phyloP scores from a whole-genome alignment of 1,284 basidiomycete species.

The Chalciporus sp. region DNA sequence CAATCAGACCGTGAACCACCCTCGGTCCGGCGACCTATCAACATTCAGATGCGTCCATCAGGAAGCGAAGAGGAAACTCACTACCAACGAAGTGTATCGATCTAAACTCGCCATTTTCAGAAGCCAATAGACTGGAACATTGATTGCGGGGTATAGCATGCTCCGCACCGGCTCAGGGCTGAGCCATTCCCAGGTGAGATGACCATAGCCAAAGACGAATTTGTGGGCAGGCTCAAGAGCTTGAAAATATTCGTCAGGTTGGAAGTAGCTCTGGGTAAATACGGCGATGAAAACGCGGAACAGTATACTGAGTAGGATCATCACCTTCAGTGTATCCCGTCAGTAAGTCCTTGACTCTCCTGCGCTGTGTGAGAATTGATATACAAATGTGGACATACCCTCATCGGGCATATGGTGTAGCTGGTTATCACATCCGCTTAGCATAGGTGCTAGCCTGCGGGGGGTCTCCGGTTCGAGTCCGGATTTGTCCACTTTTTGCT shows the following conservation, averaged over 20 bases:
- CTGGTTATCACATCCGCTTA: slow-evolving; percentile 54
- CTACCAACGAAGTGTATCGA: slow-evolving; percentile 30
- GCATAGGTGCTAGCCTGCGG: slow-evolving; percentile 35
- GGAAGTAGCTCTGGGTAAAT: slow-evolving; percentile 86
- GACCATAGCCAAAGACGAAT: slow-evolving; percentile 89
- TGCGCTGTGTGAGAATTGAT: neutral
- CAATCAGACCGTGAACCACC: slow-evolving; percentile 78
- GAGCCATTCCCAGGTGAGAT: slow-evolving; percentile 97
- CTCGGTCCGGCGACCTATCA: slow-evolving; percentile 70
- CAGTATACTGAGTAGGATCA: slow-evolving; percentile 38
- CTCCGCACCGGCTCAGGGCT: slow-evolving; percentile 68
- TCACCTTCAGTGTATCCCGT: neutral
- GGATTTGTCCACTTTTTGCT: slow-evolving; percentile 36
- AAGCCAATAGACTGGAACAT: slow-evolving; percentile 77
- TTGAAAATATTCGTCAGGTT: slow-evolving; percentile 98
- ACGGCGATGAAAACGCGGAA: slow-evolving; percentile 66
- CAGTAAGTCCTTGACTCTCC: neutral
- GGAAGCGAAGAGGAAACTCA: slow-evolving; percentile 13
- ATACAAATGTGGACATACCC: neutral
- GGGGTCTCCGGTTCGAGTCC: slow-evolving; percentile 46
- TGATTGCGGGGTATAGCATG: slow-evolving; percentile 74
- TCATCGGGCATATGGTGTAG: slow-evolving; percentile 47
- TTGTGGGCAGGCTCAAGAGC: slow-evolving; percentile 91
- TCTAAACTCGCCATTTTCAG: slow-evolving; percentile 53
- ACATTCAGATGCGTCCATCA: slow-evolving; percentile 2